Base-by-base conservation (phyloP, 2,329 filamentous ascomycete genomes). In the Phialophora verrucosa region DNA sequence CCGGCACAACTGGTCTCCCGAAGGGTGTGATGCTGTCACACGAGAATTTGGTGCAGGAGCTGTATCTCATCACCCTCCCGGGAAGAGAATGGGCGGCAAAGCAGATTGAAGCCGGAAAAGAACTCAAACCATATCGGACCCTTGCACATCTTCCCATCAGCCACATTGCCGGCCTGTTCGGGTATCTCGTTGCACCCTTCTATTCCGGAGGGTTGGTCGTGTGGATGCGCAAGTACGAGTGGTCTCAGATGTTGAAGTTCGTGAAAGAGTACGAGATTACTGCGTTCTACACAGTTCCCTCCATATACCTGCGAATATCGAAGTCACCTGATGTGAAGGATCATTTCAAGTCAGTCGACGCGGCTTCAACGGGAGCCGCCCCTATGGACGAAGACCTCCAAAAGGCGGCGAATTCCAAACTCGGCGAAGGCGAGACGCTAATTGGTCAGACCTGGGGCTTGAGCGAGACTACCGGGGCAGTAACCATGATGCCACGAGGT, bases 171-270 rank as follows among this genome's bases (percentile, higher is more conserved):
- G 82, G 81, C 0, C 77, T 82, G 17, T 78, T 81, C 72, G 80
- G 81, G 51, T 83, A 82, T 68, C 76, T 83, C 6, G 74, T 83
- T 63, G 80, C 79, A 59, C 80, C 80, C 0, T 77, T 81, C 50
- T 83, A 81, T 65, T 74, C 80, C 44, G 83, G 80, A 35, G 81
- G 81, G 2, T 75, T 78, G 0, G 79, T 85, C 2, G 89, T 86
- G 78, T 89, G 87, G 87, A 89, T 90, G 87, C 78, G 81, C 3
- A 80, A 79, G 49, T 90, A 89, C 73, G 82, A 86, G 66, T 86
- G 87, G 65, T 73, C 75, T 1, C 77, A 82, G 44, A 88, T 90
- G 73, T 79, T 88, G 60, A 75, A 78, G 47, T 83, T 87, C 74
- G 81, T 79, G 70, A 79, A 80, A 50, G 78, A 79, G 57, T 83